A percentile compares a stretch with the other conserved stretches of the same genome.
phyloP scores from a whole-genome alignment of 257 asterid species.

The Capsicum rhomboideum region DNA sequence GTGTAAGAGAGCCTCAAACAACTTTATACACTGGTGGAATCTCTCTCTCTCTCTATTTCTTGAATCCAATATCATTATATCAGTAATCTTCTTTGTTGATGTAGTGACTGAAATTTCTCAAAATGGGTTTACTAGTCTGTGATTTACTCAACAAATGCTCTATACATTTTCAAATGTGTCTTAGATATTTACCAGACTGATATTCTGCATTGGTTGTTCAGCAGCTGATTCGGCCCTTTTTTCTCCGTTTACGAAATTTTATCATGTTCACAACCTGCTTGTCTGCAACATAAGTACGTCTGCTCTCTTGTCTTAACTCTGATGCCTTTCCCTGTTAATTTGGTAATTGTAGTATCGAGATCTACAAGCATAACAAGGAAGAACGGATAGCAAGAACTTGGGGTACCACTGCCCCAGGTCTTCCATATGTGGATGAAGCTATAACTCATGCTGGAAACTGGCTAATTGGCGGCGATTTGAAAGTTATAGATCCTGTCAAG shows the following conservation, averaged over 20 bases:
- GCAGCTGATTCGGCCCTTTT: neutral
- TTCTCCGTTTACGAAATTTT: neutral
- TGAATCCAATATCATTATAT: neutral
- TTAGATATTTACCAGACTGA: neutral
- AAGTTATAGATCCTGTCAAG: slow-evolving; percentile 60
- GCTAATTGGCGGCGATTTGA: slow-evolving; percentile 85
- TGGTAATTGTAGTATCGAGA: slow-evolving; percentile 56
- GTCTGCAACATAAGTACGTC: neutral
- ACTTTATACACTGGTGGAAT: neutral
- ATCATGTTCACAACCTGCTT: neutral
- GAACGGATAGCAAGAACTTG: slow-evolving; percentile 91
- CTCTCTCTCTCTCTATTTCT: neutral
- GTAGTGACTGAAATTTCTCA: neutral
- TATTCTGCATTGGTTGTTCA: neutral
- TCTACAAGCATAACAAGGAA: slow-evolving; percentile 90
- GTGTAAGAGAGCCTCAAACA: neutral
- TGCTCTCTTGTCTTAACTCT: neutral
- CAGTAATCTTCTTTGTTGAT: neutral
- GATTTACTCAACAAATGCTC: neutral
- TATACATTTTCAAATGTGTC: neutral
- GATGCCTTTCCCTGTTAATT: neutral
- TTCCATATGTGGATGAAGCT: slow-evolving; percentile 74
- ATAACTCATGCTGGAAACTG: slow-evolving; percentile 67
- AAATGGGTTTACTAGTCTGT: neutral
- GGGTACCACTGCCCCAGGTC: slow-evolving; percentile 88